These are phyloP conservation scores for Sicyos edulis DNA, from an alignment of 306 rosid genomes.

Conservation along the genomic window DNA sequence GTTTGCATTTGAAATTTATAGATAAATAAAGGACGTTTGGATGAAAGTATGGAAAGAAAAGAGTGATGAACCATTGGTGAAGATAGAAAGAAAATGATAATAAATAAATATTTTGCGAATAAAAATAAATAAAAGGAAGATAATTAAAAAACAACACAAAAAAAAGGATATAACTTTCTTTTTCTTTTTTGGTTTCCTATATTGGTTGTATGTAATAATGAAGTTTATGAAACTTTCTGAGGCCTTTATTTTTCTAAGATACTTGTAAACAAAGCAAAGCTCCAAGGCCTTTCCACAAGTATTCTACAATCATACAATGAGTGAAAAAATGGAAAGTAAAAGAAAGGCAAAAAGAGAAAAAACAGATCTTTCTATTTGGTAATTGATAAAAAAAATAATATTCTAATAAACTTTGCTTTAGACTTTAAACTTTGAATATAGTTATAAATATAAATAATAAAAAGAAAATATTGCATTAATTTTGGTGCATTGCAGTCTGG, in stretches of 20 bases:
- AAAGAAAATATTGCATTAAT: background rate
- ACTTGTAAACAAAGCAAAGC: conserved; percentile 12
- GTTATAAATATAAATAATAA: background rate
- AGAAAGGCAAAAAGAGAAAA: background rate
- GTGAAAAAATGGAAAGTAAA: background rate
- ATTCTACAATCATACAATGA: background rate
- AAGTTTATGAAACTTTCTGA: background rate
- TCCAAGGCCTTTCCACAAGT: background rate
- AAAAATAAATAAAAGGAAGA: too few relatives aligned
- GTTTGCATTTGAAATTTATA: too few relatives aligned
- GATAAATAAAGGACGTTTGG: too few relatives aligned
- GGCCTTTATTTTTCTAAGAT: background rate
- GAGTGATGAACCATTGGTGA: too few relatives aligned
- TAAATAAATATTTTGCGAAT: too few relatives aligned
- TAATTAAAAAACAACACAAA: background rate
- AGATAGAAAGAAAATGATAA: too few relatives aligned
- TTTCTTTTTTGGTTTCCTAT: background rate
- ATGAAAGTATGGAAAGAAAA: too few relatives aligned
- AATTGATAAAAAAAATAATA: background rate
- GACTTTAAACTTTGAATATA: background rate
- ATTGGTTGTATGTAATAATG: background rate
- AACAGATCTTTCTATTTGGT: background rate
- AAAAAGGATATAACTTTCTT: background rate
- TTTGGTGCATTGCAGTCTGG: conserved; percentile 10
- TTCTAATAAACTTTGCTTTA: background rate